Conservation (phyloP, 2,329 filamentous ascomycete species). For the Albifimbria verrucaria region DNA sequence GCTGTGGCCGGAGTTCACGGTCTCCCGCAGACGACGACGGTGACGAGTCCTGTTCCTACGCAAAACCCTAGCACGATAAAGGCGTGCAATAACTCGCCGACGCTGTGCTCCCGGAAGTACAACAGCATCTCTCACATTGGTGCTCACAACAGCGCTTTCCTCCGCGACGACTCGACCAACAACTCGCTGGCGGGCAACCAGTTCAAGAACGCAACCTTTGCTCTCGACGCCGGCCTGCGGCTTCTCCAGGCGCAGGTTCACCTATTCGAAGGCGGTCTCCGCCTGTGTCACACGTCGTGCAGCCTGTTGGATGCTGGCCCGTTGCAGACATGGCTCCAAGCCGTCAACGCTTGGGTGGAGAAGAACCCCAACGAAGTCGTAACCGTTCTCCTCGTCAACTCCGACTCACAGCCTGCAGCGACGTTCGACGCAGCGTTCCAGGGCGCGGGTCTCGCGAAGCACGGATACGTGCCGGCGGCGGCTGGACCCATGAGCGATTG, state of each 20-base stretch:
- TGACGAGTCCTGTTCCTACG: constrained; percentile 10
- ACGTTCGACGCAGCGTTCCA: constrained; percentile 55
- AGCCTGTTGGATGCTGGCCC: constrained; percentile 65
- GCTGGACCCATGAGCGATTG: constrained; percentile 38
- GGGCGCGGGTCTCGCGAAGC: constrained; percentile 55
- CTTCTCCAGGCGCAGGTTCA: constrained; percentile 72
- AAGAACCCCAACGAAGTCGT: constrained; percentile 70
- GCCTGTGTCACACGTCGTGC: constrained; percentile 70
- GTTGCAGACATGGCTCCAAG: constrained; percentile 59
- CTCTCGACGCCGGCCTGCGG: constrained; percentile 68
- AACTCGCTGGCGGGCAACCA: constrained; percentile 69
- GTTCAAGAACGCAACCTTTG: constrained; percentile 67
- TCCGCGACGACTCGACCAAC: constrained; percentile 59
- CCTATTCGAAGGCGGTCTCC: constrained; percentile 53
- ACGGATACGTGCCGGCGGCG: constrained; percentile 56
- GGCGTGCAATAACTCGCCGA: constrained; percentile 79
- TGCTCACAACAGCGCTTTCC: constrained; percentile 71
- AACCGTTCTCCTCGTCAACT: constrained; percentile 71
- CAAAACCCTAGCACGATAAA: constrained; percentile 7
- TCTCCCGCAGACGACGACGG: constrained; percentile 10
- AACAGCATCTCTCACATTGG: constrained; percentile 75
- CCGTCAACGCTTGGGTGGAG: constrained; percentile 68
- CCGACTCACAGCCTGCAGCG: constrained; percentile 52
- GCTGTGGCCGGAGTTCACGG: constrained; percentile 12
- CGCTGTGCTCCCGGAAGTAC: constrained; percentile 68